Percentiles rank a stretch among this genome's conserved stretches.
phyloP scores from a whole-genome alignment of 2,329 filamentous ascomycete genomes.

The Fusarium sterilihyphosum region DNA sequence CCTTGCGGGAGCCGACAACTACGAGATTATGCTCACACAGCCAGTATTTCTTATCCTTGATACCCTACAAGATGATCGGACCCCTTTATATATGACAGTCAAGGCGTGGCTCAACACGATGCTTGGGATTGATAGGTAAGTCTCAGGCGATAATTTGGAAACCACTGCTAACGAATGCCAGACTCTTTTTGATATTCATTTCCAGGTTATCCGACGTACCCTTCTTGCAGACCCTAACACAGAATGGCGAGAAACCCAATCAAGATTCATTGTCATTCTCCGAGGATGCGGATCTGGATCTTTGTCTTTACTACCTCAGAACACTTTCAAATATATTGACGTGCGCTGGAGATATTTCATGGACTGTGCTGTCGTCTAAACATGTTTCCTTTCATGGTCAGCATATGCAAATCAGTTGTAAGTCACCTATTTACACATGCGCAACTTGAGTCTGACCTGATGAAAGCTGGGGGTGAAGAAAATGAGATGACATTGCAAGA shows the following conservation, averaged over 20 bases:
- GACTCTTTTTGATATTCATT: slow-evolving; percentile 70
- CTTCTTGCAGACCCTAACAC: slow-evolving; percentile 54
- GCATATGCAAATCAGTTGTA: slow-evolving; percentile 59
- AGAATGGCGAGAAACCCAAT: slow-evolving; percentile 28
- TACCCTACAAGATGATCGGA: slow-evolving; percentile 75
- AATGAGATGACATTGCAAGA: slow-evolving; percentile 71
- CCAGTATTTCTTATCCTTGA: slow-evolving; percentile 87
- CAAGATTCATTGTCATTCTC: slow-evolving; percentile 46
- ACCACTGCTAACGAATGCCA: slow-evolving; percentile 43
- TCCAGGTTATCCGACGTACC: slow-evolving; percentile 65
- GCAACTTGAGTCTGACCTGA: slow-evolving; percentile 29
- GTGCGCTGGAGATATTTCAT: slow-evolving; percentile 73
- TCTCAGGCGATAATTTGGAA: background rate
- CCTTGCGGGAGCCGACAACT: slow-evolving; percentile 68
- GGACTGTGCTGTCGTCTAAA: slow-evolving; percentile 75
- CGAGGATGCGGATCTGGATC: slow-evolving; percentile 75
- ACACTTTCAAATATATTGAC: slow-evolving; percentile 78
- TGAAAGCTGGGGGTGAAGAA: slow-evolving; percentile 60
- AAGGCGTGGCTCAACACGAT: slow-evolving; percentile 82
- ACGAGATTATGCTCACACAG: slow-evolving; percentile 79
- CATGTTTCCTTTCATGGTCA: slow-evolving; percentile 45
- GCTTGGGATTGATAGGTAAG: slow-evolving; percentile 70
- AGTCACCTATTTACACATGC: slow-evolving; percentile 39
- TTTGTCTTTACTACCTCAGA: slow-evolving; percentile 81
- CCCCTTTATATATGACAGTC: slow-evolving; percentile 79